phyloP scores from a whole-genome alignment of 2,329 filamentous ascomycete species.

The Parastagonospora nodorum region DNA sequence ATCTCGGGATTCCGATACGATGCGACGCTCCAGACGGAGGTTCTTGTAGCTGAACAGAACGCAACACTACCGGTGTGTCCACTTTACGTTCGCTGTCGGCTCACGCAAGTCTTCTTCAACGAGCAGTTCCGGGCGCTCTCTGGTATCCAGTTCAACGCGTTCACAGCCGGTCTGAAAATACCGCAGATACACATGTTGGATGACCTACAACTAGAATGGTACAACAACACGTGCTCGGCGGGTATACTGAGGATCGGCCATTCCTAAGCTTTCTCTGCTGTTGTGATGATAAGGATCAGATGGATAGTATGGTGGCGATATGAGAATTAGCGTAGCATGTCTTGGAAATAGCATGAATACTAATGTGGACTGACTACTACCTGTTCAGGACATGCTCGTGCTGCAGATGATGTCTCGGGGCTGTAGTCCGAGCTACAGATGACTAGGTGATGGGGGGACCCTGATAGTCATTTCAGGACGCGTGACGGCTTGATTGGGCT shows the following conservation, averaged over 20 bases:
- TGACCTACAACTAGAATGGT: conserved; percentile 55
- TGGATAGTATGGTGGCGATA: conserved; percentile 2
- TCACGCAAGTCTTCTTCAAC: conserved; percentile 52
- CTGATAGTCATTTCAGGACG: conserved; percentile 1
- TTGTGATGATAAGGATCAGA: background rate
- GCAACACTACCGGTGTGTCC: conserved; percentile 52
- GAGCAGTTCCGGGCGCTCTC: conserved; percentile 48
- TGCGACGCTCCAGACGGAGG: conserved; percentile 39
- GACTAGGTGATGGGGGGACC: conserved; percentile 10
- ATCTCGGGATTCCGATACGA: conserved; percentile 55
- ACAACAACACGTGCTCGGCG: conserved; percentile 56
- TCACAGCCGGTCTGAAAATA: conserved; percentile 44
- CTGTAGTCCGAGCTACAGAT: conserved; percentile 8
- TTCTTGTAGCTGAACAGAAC: conserved; percentile 42
- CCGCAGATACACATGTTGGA: conserved; percentile 55
- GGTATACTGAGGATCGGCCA: conserved; percentile 44
- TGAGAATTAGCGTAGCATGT: conserved; percentile 12
- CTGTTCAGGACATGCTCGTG: background rate
- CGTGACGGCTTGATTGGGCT: conserved; percentile 12
- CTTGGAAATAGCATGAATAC: conserved; percentile 6
- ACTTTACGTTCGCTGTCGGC: conserved; percentile 47
- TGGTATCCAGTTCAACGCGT: conserved; percentile 56
- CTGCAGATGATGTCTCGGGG: conserved; percentile 19
- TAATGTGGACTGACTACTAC: background rate
- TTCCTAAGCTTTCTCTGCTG: conserved; percentile 20